phyloP scores from a whole-genome alignment of 192 early-diverging fungal species.

The Entomortierella chlamydospora region DNA sequence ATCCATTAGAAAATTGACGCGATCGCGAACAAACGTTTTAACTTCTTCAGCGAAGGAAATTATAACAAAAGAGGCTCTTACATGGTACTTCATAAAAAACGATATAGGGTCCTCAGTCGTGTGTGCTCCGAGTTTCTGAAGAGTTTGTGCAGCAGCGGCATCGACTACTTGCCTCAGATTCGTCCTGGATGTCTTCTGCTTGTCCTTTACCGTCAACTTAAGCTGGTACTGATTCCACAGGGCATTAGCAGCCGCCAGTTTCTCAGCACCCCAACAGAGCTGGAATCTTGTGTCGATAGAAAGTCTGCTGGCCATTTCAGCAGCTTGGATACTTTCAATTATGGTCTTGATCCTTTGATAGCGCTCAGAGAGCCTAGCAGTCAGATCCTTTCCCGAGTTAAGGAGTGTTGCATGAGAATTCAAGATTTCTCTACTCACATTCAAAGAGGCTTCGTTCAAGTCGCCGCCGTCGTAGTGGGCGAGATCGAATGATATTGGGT shows the following conservation, averaged over 20 bases:
- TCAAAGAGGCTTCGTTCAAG: conserved; percentile 44
- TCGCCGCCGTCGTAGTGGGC: conserved; percentile 41
- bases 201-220: conserved; percentile 5
- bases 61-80: background rate
- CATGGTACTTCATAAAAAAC: conserved; percentile 43
- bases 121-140: conserved; percentile 9
- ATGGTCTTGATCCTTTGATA: conserved; percentile 30
- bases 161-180: conserved; percentile 29
- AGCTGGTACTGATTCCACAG: conserved; percentile 51
- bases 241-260: conserved; percentile 39
- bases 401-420: conserved; percentile 39
- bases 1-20: background rate
- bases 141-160: conserved; percentile 17
- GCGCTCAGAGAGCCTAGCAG: conserved; percentile 22
- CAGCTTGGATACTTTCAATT: conserved; percentile 37
- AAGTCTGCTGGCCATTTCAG: conserved; percentile 32
- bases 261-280: conserved; percentile 52
- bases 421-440: conserved; percentile 44
- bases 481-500: conserved; percentile 54
- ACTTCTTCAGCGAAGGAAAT: background rate
- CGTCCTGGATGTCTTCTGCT: conserved; percentile 2
- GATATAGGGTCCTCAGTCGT: conserved; percentile 26
- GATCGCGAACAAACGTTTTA: no score
- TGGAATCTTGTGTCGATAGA: conserved; percentile 46
- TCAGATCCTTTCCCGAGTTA: conserved; percentile 22